Evolutionary conservation across 768 basidiomycete genomes (phyloP).

Genomic region (Lentinula edodes): DNA sequence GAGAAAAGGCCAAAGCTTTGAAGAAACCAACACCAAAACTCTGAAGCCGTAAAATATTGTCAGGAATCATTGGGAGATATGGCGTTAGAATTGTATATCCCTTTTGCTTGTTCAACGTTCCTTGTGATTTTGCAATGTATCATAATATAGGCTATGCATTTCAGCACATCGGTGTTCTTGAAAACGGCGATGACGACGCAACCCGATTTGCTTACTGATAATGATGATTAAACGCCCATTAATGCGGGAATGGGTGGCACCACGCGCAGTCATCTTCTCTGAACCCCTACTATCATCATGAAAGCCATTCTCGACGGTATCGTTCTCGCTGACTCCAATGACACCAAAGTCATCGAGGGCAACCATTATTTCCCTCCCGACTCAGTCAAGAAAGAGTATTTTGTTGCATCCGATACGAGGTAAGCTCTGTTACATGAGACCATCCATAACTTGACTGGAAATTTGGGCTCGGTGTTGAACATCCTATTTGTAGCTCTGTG

Average conservation of each 20-base stretch:
- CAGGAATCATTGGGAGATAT: background rate
- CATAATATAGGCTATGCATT: too few species aligned
- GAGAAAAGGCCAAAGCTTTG: conserved; percentile 40
- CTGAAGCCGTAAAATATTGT: conserved; percentile 3
- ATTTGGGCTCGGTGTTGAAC: too few species aligned
- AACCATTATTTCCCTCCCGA: conserved; percentile 73
- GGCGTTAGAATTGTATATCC: background rate
- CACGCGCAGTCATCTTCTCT: background rate
- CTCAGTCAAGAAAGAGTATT: conserved; percentile 37
- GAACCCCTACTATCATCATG: background rate
- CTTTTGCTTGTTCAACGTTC: too few species aligned
- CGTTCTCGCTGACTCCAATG: conserved; percentile 52
- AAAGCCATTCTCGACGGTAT: conserved; percentile 46
- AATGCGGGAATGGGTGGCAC: background rate
- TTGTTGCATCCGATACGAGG: conserved; percentile 50
- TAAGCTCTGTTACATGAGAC: conserved; percentile 22
- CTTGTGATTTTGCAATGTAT: too few species aligned
- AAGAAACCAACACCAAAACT: conserved; percentile 18
- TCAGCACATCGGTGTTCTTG: too few species aligned
- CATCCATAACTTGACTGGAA: too few species aligned
- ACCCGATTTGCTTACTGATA: too few species aligned
- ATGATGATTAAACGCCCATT: too few species aligned
- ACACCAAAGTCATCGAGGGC: conserved; percentile 54
- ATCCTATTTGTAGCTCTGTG: conserved; percentile 28
- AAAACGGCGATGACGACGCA: too few species aligned